Evolutionary conservation across 2,329 filamentous ascomycete genomes (phyloP).

Genomic region (Pseudocercospora ulei): DNA sequence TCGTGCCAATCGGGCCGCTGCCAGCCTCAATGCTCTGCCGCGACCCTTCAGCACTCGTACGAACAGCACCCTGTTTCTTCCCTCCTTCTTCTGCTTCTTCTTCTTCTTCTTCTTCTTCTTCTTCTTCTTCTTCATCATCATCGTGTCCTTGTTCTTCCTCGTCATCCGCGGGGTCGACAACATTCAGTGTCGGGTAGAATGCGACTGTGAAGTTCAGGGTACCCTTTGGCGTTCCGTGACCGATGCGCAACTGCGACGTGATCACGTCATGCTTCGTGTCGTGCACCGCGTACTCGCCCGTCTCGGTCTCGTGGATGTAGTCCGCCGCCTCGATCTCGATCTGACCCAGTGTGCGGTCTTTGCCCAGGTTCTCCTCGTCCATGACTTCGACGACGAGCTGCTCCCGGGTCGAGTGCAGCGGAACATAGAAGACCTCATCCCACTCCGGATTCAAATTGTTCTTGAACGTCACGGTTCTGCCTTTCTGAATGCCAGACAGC

Average conservation of each 20-base stretch:
- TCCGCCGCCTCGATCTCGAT: constrained; percentile 68
- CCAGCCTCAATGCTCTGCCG: constrained; percentile 20
- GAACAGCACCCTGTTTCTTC: constrained; percentile 38
- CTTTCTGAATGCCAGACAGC: constrained; percentile 82
- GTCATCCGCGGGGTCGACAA: constrained; percentile 82
- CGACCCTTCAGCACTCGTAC: constrained; percentile 20
- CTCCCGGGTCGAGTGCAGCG: constrained; percentile 74
- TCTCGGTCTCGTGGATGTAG: constrained; percentile 66
- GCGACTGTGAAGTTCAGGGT: constrained; percentile 69
- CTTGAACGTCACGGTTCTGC: constrained; percentile 84
- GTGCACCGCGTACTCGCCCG: constrained; percentile 69
- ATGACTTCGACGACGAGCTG: constrained; percentile 85
- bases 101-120: constrained; percentile 25
- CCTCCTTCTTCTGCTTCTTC: constrained; percentile 39
- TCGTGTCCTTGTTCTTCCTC: constrained; percentile 44
- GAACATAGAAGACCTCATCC: constrained; percentile 91
- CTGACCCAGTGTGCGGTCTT: constrained; percentile 76
- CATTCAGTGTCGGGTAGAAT: constrained; percentile 82
- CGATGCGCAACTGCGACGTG: constrained; percentile 60
- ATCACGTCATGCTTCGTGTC: constrained; percentile 59
- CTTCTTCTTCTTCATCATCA: constrained; percentile 1
- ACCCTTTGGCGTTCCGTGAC: constrained; percentile 68
- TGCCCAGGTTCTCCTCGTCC: constrained; percentile 87
- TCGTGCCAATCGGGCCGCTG: constrained; percentile 35
- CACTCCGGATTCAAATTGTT: constrained; percentile 93